A percentile compares a stretch with the other conserved stretches of the same genome.
Conservation (phyloP, 2,329 filamentous ascomycete species). For the Hyphodiscus sp. region DNA sequence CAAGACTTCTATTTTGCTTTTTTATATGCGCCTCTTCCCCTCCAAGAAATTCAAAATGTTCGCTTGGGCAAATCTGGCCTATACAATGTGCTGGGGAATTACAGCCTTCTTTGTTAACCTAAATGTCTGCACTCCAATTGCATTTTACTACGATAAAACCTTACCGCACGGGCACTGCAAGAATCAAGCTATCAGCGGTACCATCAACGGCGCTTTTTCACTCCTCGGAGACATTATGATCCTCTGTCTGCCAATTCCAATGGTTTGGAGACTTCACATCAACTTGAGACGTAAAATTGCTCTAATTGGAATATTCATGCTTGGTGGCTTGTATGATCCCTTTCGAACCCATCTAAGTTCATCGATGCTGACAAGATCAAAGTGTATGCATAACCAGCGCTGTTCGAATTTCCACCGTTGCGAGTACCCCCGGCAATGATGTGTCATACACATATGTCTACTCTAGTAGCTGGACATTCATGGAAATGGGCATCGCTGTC, state of each 20-base stretch:
- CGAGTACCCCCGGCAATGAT: background rate
- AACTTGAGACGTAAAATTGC: slow-evolving; percentile 8
- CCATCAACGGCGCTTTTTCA: slow-evolving; percentile 13
- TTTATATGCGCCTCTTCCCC: slow-evolving; percentile 19
- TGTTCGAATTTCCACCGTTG: background rate
- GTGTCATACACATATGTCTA: background rate
- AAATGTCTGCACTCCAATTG: slow-evolving; percentile 15
- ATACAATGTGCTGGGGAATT: slow-evolving; percentile 17
- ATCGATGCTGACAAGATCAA: background rate
- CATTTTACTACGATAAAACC: slow-evolving; percentile 17
- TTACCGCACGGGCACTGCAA: slow-evolving; percentile 12
- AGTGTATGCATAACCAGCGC: background rate
- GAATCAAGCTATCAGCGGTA: slow-evolving; percentile 13
- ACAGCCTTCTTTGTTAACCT: slow-evolving; percentile 15
- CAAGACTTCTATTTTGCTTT: slow-evolving; percentile 19
- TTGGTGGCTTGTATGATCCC: slow-evolving; percentile 11
- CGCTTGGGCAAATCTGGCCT: slow-evolving; percentile 12
- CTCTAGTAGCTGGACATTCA: background rate
- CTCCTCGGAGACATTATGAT: slow-evolving; percentile 13
- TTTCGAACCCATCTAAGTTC: background rate
- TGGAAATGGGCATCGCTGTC: background rate
- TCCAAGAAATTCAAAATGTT: slow-evolving; percentile 11
- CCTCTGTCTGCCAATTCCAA: slow-evolving; percentile 10
- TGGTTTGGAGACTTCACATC: slow-evolving; percentile 11
- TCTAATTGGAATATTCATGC: slow-evolving; percentile 12